Conservation (phyloP, 1,139 yeast genomes). For the Saccharomycopsis hybrid region DNA sequence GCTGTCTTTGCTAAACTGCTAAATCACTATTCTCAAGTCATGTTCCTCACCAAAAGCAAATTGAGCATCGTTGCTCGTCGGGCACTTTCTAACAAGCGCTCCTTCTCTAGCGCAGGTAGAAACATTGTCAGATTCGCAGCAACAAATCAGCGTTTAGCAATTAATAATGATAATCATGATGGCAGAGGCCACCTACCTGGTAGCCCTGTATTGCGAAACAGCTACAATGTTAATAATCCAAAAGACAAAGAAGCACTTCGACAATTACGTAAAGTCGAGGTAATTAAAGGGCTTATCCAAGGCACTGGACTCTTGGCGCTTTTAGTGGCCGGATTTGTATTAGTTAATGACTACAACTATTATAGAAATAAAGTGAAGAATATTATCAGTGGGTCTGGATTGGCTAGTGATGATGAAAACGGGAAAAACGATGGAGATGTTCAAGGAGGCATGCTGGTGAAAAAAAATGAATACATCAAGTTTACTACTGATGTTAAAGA, state of each 20-base stretch:
- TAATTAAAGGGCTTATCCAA: conserved; percentile 17
- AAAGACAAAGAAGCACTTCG: conserved; percentile 4
- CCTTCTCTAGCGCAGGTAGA: too few relatives aligned
- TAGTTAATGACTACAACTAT: conserved; percentile 11
- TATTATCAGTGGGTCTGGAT: conserved; percentile 1
- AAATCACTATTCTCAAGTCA: too few relatives aligned
- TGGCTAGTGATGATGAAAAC: neutral
- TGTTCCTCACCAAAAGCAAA: too few relatives aligned
- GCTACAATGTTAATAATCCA: neutral
- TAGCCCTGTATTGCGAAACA: too few relatives aligned
- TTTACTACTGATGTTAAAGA: conserved; percentile 4
- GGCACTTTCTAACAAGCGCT: too few relatives aligned
- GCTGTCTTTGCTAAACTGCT: too few relatives aligned
- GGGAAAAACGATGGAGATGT: neutral
- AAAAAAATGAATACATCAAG: conserved; percentile 5
- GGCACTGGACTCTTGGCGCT: conserved; percentile 15
- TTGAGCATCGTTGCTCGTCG: too few relatives aligned
- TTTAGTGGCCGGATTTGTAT: conserved; percentile 17
- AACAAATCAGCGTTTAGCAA: too few relatives aligned
- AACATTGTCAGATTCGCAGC: too few relatives aligned
- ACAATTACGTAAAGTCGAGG: conserved; percentile 15
- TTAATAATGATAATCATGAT: too few relatives aligned
- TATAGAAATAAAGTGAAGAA: conserved; percentile 9
- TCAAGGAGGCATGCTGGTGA: neutral
- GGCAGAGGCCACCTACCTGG: too few relatives aligned